Percentiles rank a stretch among this genome's conserved stretches.
phyloP scores from a whole-genome alignment of 2,329 filamentous ascomycete genomes.

The Huntiella abstrusa region DNA sequence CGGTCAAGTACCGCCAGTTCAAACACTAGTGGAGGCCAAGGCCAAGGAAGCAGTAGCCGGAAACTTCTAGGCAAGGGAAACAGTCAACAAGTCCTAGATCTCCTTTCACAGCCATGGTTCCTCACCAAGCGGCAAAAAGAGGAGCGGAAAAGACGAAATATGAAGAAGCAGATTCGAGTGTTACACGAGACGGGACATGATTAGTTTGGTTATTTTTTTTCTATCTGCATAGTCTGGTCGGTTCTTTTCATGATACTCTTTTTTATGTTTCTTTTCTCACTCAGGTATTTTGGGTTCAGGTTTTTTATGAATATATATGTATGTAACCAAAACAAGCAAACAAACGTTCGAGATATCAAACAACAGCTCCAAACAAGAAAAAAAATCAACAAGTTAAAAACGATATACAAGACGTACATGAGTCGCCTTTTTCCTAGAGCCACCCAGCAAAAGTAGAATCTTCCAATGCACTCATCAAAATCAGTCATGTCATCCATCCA shows the following conservation, averaged over 20 bases:
- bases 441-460: not conserved
- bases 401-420: too few species aligned
- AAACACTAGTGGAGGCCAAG: not conserved
- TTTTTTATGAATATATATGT: not conserved
- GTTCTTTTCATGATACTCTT: not conserved
- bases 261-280: not conserved
- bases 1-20: not conserved
- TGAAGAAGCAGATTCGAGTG: constrained; percentile 21
- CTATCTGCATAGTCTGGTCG: not conserved
- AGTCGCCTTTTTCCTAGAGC: not conserved
- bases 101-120: constrained; percentile 7
- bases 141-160: constrained; percentile 19
- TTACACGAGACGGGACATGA: constrained; percentile 15
- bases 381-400: too few species aligned
- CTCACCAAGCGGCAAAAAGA: constrained; percentile 13
- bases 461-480: too few species aligned
- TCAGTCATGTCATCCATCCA: too few species aligned
- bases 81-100: constrained; percentile 5
- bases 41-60: not conserved
- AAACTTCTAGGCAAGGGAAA: constrained; percentile 6
- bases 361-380: too few species aligned
- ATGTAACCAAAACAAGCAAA: too few species aligned
- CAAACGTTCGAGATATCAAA: too few species aligned
- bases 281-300: not conserved
- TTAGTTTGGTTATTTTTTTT: not conserved